phyloP scores from a whole-genome alignment of 2,329 filamentous ascomycete genomes.

The Lachnellula occidentalis region DNA sequence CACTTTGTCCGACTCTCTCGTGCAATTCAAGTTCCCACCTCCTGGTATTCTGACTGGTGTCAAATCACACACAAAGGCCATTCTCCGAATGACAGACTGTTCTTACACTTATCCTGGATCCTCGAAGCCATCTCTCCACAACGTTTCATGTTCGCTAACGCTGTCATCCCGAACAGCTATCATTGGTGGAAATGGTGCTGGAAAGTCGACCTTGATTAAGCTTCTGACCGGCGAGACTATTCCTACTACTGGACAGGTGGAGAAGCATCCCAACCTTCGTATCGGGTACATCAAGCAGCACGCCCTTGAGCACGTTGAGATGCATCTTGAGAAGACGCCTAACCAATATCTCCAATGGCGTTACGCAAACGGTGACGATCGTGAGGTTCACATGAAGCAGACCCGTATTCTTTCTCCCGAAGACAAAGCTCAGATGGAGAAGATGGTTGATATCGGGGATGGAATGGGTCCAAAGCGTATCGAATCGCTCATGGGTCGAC shows the following conservation, averaged over 20 bases:
- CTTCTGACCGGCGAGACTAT: constrained; percentile 89
- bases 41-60: constrained; percentile 92
- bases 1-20: constrained; percentile 79
- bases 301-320: constrained; percentile 96
- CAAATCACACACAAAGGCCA: constrained; percentile 89
- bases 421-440: constrained; percentile 89
- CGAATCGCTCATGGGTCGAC: constrained; percentile 87
- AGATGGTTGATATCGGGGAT: constrained; percentile 76
- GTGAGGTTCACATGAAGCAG: constrained; percentile 96
- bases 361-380: constrained; percentile 93
- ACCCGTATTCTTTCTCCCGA: constrained; percentile 82
- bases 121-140: constrained; percentile 76
- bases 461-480: constrained; percentile 73
- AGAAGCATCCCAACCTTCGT: constrained; percentile 97
- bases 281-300: constrained; percentile 99
- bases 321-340: constrained; percentile 98
- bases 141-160: constrained; percentile 82
- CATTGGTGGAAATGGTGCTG: constrained; percentile 94
- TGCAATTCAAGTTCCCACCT: constrained; percentile 97
- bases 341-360: constrained; percentile 99
- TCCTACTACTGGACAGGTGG: constrained; percentile 77
- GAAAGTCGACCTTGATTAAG: constrained; percentile 98
- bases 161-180: constrained; percentile 93
- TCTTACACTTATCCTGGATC: constrained; percentile 91
- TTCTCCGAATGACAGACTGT: constrained; percentile 89